Base-by-base conservation (phyloP, 768 basidiomycete genomes). In the Tricholoma terreum region DNA sequence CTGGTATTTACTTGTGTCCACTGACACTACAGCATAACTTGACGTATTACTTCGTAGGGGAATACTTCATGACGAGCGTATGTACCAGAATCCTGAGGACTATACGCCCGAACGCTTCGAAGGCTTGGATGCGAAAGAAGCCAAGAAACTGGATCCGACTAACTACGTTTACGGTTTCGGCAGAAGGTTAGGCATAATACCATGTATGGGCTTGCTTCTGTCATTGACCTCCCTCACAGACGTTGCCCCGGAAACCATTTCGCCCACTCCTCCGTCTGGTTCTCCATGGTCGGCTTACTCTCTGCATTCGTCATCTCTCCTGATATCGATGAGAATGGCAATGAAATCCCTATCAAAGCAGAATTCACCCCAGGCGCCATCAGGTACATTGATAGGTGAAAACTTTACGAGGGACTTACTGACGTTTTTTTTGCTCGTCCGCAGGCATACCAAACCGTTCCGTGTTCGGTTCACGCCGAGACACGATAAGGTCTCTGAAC, bases 161-260 rank as follows among this genome's bases (percentile, higher is more conserved):
- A 62, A 62, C 52, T 62, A 48, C 33, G 61, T 62, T 3, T 62
- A 62, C 31, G 61, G 61, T 8, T 62, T 62, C 27, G 61, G 61
- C 6, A 49, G 61, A 21, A 58, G 61, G 61, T 36, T 58, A 38
- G 6, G 46, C 24, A n/a, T 12, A 17, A 30, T 43, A 3, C 6
- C 48, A 10, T 6, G 5, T 6, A 31, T 31, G 14, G 9, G 24
- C 24, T 27, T 27, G n/a, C 34, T 15, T 54, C 33, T 7, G 2
- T 8, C 7, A 3, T n/a, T 11, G 31, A 10, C 52, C 21, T 24
- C 30, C 9, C 10, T 19, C 8, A 1, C 50, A 62, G 61, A 24
- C 58, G 61, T 45, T 62, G 61, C 48, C 61, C 61, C 12, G 61
- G 61, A 50, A 59, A 62, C 9, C 52, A 62, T 34, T 62, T 62